These are phyloP conservation scores for Fusarium falciforme DNA, from an alignment of 2,329 filamentous ascomycete species.

Conservation along the genomic window DNA sequence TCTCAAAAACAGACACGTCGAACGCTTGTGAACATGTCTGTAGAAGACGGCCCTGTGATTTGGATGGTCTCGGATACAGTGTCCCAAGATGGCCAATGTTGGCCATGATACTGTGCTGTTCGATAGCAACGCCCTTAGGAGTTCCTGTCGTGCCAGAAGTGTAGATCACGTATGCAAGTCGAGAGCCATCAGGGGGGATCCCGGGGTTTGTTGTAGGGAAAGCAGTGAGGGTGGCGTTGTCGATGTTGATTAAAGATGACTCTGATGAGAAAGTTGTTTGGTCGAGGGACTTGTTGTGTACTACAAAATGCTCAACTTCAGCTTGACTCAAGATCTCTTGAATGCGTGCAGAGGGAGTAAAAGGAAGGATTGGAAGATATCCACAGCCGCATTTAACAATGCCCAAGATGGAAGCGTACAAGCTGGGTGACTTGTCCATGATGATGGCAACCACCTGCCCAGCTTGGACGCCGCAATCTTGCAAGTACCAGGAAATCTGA, in stretches of 20 bases:
- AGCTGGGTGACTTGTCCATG: conserved; percentile 78
- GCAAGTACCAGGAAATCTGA: conserved; percentile 67
- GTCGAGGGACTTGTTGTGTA: conserved; percentile 47
- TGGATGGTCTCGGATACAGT: conserved; percentile 69
- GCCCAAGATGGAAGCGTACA: conserved; percentile 82
- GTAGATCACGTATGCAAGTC: conserved; percentile 81
- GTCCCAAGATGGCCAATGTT: conserved; percentile 76
- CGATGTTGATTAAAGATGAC: conserved; percentile 50
- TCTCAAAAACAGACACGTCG: conserved; percentile 90
- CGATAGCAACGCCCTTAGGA: conserved; percentile 84
- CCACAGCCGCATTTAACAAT: conserved; percentile 80
- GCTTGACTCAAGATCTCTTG: conserved; percentile 72
- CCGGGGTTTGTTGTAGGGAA: conserved; percentile 53
- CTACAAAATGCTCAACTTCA: conserved; percentile 58
- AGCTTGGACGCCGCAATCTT: conserved; percentile 56
- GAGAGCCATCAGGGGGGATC: conserved; percentile 54
- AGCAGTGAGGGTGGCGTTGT: conserved; percentile 39
- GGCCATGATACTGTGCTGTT: conserved; percentile 79
- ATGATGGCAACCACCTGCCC: conserved; percentile 76
- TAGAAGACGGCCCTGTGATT: conserved; percentile 68
- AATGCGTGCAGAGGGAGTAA: conserved; percentile 72
- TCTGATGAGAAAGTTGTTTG: conserved; percentile 21
- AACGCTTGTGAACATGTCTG: conserved; percentile 89
- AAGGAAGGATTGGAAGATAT: conserved; percentile 82
- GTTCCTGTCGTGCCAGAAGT: conserved; percentile 85